Evolutionary conservation across 139 green algal species (phyloP), one percentile per base, ranked within the genome.

Genomic region (Eudorina sp.): DNA sequence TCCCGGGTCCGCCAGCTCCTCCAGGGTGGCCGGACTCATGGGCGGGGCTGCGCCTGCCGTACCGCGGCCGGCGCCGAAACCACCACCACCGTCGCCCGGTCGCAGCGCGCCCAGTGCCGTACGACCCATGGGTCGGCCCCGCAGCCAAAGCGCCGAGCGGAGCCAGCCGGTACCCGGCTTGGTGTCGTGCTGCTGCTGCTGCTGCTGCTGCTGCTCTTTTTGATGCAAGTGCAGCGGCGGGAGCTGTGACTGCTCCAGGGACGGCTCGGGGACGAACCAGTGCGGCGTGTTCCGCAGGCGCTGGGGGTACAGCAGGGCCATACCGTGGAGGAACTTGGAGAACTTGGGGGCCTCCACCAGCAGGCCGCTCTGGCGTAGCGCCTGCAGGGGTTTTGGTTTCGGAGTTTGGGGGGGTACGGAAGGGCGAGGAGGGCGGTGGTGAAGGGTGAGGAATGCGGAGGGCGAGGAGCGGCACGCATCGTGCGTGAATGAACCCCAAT

Each of bases 301-400:
- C 6, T 62, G 9, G 7, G 92, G 86, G 84, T 92, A 89, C 23
- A 92, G 79, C 34, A 93, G 75, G 13, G 89, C 88, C 88, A 92
- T 94, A 31, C 91, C 91, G 88, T 98, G 95, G 4, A 97, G 90
- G 85, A 96, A 97, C 91, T 98, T 98, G 68, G 90, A 95, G 88
- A 98, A 98, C 89, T 95, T 96, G 48, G 96, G 95, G 14, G 93
- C 91, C 46, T 95, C 88, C n/a, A 97, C 81, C 34, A 98, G 77
- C 45, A 97, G 48, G 2, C 95, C 94, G n/a, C 53, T 89, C 1
- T 58, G 7, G 27, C 84, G 73, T 38, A 93, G 82, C 18, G 90
- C 90, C 91, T 95, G 89, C n/a, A 76, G 46, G 51, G 41, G 45
- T 41, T 36, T 16, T 14, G 27, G n/a, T 45, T 51, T 5, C 25